These are phyloP conservation scores for Xylariaceae sp. DNA, from an alignment of 2,329 filamentous ascomycete genomes.

Conservation along the genomic window DNA sequence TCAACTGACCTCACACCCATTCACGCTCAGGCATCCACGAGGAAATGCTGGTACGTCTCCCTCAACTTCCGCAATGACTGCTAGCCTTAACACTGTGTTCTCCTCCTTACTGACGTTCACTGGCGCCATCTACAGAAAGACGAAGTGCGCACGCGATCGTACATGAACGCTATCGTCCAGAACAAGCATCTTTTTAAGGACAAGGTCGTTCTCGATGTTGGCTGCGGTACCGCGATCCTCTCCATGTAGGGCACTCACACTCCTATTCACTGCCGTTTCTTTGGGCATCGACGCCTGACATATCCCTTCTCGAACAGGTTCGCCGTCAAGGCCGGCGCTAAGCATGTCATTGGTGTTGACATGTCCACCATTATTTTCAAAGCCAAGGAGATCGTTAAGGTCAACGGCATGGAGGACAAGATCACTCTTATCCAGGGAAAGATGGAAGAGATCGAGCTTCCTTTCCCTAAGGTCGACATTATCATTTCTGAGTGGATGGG, in stretches of 20 bases:
- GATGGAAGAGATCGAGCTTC: conserved; percentile 97
- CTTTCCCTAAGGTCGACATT: conserved; percentile 94
- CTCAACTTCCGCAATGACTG: conserved; percentile 15
- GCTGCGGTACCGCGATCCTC: conserved; percentile 94
- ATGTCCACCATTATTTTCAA: conserved; percentile 99
- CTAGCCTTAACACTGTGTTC: conserved; percentile 1
- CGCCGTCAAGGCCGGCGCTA: conserved; percentile 89
- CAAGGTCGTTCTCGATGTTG: conserved; percentile 86
- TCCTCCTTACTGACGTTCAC: conserved; percentile 24
- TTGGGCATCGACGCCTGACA: conserved; percentile 9
- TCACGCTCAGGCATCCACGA: conserved; percentile 73
- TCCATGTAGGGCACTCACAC: conserved; percentile 69
- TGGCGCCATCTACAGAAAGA: conserved; percentile 65
- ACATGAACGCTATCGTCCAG: conserved; percentile 96
- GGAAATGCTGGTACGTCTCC: conserved; percentile 83
- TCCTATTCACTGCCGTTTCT: not conserved
- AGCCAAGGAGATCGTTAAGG: conserved; percentile 87
- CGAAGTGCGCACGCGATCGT: conserved; percentile 92
- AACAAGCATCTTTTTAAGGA: conserved; percentile 90
- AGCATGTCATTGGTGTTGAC: conserved; percentile 97
- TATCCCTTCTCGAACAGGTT: conserved; percentile 58
- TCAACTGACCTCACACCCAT: conserved; percentile 17
- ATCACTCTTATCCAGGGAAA: conserved; percentile 98
- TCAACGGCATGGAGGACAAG: conserved; percentile 89
- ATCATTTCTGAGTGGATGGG: conserved; percentile 99